A percentile compares a stretch with the other conserved stretches of the same genome.
These are phyloP conservation scores for Pestalotiopsis sp. DNA, from an alignment of 2,329 filamentous ascomycete species.

Conservation along the genomic window DNA sequence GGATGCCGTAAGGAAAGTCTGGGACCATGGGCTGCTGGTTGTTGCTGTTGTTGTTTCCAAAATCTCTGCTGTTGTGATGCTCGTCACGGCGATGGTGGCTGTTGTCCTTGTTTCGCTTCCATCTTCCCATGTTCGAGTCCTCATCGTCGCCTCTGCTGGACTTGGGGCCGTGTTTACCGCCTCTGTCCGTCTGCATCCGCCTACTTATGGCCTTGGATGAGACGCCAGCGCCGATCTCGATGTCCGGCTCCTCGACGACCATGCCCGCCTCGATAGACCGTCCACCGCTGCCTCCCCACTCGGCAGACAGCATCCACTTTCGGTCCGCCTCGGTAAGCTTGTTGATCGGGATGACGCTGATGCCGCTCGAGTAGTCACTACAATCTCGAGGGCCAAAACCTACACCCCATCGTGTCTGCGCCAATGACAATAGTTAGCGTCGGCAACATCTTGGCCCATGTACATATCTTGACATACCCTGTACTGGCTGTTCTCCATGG, in stretches of 20 bases:
- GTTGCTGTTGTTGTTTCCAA: constrained; percentile 24
- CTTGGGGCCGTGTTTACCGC: constrained; percentile 66
- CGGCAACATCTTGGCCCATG: too few relatives aligned
- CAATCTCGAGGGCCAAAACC: constrained; percentile 97
- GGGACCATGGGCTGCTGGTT: constrained; percentile 32
- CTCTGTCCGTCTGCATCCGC: constrained; percentile 70
- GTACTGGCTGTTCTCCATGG: constrained; percentile 81
- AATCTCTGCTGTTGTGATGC: constrained; percentile 24
- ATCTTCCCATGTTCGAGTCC: constrained; percentile 28
- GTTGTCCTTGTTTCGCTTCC: constrained; percentile 29
- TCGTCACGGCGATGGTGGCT: constrained; percentile 19
- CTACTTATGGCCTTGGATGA: constrained; percentile 85
- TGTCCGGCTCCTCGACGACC: constrained; percentile 95
- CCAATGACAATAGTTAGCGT: constrained; percentile 21
- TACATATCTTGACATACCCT: constrained; percentile 56
- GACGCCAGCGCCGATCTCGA: constrained; percentile 96
- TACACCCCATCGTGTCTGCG: constrained; percentile 91
- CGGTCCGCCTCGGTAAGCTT: constrained; percentile 94
- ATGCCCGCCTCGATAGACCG: constrained; percentile 78
- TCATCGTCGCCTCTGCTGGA: constrained; percentile 49
- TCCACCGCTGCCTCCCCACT: constrained; percentile 91
- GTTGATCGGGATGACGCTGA: constrained; percentile 91
- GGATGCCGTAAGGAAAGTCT: constrained; percentile 46
- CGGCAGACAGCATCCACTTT: constrained; percentile 95
- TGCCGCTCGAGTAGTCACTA: constrained; percentile 89